Evolutionary conservation across 805 yeast species (phyloP).

Genomic region (Saccharomycodes ludwigii): DNA sequence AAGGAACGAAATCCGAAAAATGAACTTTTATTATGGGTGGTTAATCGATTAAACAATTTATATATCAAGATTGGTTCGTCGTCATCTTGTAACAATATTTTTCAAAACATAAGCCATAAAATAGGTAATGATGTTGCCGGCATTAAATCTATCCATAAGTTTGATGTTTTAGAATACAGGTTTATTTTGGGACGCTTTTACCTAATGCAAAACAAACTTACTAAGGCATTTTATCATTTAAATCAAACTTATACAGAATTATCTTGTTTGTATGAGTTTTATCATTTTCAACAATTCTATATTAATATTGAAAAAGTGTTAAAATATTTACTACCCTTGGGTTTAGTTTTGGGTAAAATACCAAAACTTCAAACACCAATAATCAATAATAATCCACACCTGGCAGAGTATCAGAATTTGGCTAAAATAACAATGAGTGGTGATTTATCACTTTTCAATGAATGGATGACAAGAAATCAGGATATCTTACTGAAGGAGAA

Average conservation of each 20-base stretch:
- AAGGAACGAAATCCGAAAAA: no score
- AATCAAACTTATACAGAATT: constrained; percentile 37
- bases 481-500: constrained; percentile 20
- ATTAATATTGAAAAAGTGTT: constrained; percentile 29
- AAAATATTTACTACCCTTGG: constrained; percentile 37
- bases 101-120: constrained; percentile 29
- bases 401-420: constrained; percentile 28
- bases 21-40: constrained; percentile 38
- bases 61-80: constrained; percentile 35
- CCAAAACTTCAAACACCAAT: constrained; percentile 28
- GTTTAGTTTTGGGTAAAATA: constrained; percentile 40
- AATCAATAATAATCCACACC: constrained; percentile 12
- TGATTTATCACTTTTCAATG: constrained; percentile 24
- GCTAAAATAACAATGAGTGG: constrained; percentile 30
- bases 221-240: constrained; percentile 40
- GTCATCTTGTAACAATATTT: constrained; percentile 23
- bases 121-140: constrained; percentile 18
- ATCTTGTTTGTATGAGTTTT: constrained; percentile 17
- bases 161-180: constrained; percentile 43
- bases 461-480: constrained; percentile 22
- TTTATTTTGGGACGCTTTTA: constrained; percentile 46
- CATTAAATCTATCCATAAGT: constrained; percentile 16
- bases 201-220: constrained; percentile 37
- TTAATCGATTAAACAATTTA: constrained; percentile 40
- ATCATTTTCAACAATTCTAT: constrained; percentile 3